Evolutionary conservation across 2,329 filamentous ascomycete genomes (phyloP).

Genomic region (Rhynchosporium graminicola): DNA sequence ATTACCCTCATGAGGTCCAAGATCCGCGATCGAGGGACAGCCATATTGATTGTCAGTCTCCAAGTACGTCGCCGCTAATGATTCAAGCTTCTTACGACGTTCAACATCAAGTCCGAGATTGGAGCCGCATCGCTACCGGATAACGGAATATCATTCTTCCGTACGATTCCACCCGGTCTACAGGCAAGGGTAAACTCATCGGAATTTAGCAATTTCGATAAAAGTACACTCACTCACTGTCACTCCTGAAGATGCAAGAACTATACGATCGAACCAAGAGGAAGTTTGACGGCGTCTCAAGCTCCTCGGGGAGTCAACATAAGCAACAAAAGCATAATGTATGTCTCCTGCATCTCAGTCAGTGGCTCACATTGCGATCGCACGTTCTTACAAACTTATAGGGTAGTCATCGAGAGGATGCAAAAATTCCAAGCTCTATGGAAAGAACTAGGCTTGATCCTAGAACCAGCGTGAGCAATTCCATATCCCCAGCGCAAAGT

Average conservation of each 20-base stretch:
- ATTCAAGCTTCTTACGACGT: constrained; percentile 19
- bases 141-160: constrained; percentile 24
- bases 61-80: constrained; percentile 9
- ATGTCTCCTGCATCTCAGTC: constrained; percentile 4
- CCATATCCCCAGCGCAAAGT: constrained; percentile 7
- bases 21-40: constrained; percentile 61
- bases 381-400: constrained; percentile 17
- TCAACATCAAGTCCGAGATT: constrained; percentile 12
- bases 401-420: constrained; percentile 4
- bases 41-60: constrained; percentile 47
- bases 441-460: constrained; percentile 7
- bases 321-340: constrained; percentile 27
- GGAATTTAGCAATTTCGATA: constrained; percentile 7
- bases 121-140: constrained; percentile 16
- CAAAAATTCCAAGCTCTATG: neutral
- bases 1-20: constrained; percentile 78
- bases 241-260: constrained; percentile 19
- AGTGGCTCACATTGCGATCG: neutral
- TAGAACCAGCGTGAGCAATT: neutral
- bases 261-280: constrained; percentile 27
- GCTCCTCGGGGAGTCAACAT: constrained; percentile 13
- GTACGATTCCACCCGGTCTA: neutral
- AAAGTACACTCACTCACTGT: neutral
- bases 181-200: neutral
- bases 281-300: constrained; percentile 20